Evolutionary conservation across 1,284 basidiomycete genomes (phyloP).

Genomic region (Porodaedalea pini): DNA sequence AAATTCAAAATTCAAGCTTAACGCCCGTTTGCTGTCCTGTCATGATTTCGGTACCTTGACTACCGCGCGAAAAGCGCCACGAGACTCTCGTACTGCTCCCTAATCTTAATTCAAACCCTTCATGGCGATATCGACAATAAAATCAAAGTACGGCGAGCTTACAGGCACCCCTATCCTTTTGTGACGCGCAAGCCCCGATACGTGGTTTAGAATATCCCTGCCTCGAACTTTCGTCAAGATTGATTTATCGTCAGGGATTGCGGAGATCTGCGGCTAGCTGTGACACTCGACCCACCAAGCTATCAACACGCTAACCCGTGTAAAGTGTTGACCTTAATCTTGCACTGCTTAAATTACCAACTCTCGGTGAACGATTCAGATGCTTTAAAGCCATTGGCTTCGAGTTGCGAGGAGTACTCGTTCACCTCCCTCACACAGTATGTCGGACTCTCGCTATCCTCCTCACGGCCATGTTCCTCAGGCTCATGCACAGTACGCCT

Average conservation of each 20-base stretch:
- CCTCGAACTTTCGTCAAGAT: conserved; percentile 14
- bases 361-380: conserved; percentile 9
- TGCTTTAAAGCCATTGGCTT: conserved; percentile 15
- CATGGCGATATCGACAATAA: conserved; percentile 1
- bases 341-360: conserved; percentile 11
- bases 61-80: conserved; percentile 18
- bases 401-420: not conserved
- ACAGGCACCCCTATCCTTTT: conserved; percentile 19
- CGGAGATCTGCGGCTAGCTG: conserved; percentile 20
- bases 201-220: conserved; percentile 11
- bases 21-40: not conserved
- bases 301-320: conserved; percentile 15
- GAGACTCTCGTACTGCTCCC: conserved; percentile 7
- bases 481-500: conserved; percentile 4
- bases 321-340: conserved; percentile 10
- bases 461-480: conserved; percentile 12
- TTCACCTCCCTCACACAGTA: conserved; percentile 6
- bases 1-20: not conserved
- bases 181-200: conserved; percentile 16
- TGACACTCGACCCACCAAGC: conserved; percentile 13
- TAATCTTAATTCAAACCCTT: conserved; percentile 16
- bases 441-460: conserved; percentile 21
- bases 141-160: conserved; percentile 14
- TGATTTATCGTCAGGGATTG: conserved; percentile 19
- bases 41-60: conserved; percentile 16